Evolutionary conservation across 768 basidiomycete genomes (phyloP).

Genomic region (Xerocomellus amylosporus): DNA sequence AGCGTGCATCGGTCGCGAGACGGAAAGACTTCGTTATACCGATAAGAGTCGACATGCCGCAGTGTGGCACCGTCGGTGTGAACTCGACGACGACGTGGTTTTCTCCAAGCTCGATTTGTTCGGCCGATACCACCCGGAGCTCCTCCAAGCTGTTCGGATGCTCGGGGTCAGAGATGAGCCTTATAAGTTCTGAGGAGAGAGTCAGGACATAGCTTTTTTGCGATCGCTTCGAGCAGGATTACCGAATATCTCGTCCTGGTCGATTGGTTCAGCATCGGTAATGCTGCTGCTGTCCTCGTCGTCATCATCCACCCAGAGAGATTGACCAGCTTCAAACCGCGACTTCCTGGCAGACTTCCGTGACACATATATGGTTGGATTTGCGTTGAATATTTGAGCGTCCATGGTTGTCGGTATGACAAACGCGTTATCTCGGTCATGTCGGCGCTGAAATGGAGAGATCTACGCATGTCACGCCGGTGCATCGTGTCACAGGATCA

Average conservation of each 20-base stretch:
- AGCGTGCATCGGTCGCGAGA: not conserved
- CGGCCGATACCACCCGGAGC: slow-evolving; percentile 88
- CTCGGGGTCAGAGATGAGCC: slow-evolving; percentile 92
- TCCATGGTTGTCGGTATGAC: slow-evolving; percentile 37
- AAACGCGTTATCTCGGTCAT: not conserved
- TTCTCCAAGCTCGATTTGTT: slow-evolving; percentile 66
- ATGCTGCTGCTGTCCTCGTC: slow-evolving; percentile 37
- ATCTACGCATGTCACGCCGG: slow-evolving; percentile 19
- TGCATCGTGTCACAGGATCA: slow-evolving; percentile 18
- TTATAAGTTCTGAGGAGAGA: slow-evolving; percentile 67
- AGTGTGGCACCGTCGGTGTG: slow-evolving; percentile 97
- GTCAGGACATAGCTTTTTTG: slow-evolving; percentile 1
- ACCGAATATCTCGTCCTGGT: slow-evolving; percentile 94
- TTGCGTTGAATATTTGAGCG: slow-evolving; percentile 78
- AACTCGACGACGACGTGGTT: slow-evolving; percentile 85
- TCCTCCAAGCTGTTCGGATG: slow-evolving; percentile 94
- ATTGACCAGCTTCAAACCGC: slow-evolving; percentile 40
- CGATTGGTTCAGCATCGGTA: slow-evolving; percentile 64
- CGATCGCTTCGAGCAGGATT: slow-evolving; percentile 6
- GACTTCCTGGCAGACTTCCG: slow-evolving; percentile 46
- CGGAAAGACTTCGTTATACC: slow-evolving; percentile 43
- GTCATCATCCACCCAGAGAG: slow-evolving; percentile 60
- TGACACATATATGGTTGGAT: slow-evolving; percentile 74
- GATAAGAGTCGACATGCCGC: slow-evolving; percentile 95
- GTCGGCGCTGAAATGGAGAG: not conserved